These are phyloP conservation scores for Nicotiana undulata DNA, from an alignment of 257 asterid species.

Conservation along the genomic window DNA sequence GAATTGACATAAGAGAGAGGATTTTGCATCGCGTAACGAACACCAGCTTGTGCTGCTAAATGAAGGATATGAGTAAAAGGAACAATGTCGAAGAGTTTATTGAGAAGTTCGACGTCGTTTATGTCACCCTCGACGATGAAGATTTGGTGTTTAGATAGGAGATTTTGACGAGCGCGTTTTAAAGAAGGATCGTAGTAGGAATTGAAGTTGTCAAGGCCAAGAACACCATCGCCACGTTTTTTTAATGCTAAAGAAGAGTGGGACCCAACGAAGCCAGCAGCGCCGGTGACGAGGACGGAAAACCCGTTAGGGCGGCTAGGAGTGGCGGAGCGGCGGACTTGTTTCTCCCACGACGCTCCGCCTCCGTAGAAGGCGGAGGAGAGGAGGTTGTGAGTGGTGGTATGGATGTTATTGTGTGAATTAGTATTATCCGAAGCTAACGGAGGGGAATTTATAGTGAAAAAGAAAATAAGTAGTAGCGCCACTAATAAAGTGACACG, in stretches of 20 bases:
- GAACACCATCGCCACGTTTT: constrained; percentile 87
- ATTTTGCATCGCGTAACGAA: constrained; percentile 94
- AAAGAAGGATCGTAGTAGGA: constrained; percentile 77
- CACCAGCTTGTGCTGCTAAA: constrained; percentile 95
- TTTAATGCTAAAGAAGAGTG: constrained; percentile 74
- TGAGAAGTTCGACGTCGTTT: constrained; percentile 50
- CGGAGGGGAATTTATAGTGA: constrained; percentile 66
- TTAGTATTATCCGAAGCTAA: not conserved
- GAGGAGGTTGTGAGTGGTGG: constrained; percentile 47
- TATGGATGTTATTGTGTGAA: constrained; percentile 26
- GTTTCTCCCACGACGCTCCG: constrained; percentile 78
- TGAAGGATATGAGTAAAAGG: constrained; percentile 75
- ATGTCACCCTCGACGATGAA: constrained; percentile 68
- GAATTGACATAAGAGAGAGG: constrained; percentile 69
- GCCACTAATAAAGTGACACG: constrained; percentile 82
- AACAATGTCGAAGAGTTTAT: constrained; percentile 67
- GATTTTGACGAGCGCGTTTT: constrained; percentile 54
- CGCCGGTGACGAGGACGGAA: constrained; percentile 86
- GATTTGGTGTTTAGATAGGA: constrained; percentile 40
- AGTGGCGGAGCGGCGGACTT: constrained; percentile 74
- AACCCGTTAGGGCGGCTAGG: constrained; percentile 76
- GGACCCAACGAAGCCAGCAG: constrained; percentile 85
- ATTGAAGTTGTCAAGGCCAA: constrained; percentile 85
- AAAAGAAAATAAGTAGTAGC: constrained; percentile 62
- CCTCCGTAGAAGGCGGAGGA: constrained; percentile 66